A percentile compares a stretch with the other conserved stretches of the same genome.
Conservation (phyloP, 805 yeast species). For the Cyberlindnera americana region DNA sequence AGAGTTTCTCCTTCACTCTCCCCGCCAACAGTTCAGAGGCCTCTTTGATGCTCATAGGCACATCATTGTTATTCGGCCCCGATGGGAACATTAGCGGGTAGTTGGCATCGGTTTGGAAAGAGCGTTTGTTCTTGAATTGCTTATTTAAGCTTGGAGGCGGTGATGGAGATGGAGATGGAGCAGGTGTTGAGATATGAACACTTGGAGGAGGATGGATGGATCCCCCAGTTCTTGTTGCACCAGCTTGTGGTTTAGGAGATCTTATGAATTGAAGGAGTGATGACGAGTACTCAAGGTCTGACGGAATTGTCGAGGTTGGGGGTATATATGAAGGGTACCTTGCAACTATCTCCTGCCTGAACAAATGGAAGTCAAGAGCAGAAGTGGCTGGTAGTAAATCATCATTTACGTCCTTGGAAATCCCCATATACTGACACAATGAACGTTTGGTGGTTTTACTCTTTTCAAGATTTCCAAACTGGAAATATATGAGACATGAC, state of each 20-base stretch:
- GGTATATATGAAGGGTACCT: constrained; percentile 71
- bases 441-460: constrained; percentile 43
- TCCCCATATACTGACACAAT: constrained; percentile 39
- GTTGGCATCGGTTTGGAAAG: constrained; percentile 62
- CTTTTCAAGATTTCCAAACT: constrained; percentile 55
- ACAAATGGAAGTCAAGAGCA: constrained; percentile 81
- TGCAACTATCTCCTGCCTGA: constrained; percentile 66
- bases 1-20: constrained; percentile 61
- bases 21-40: constrained; percentile 66
- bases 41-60: constrained; percentile 75
- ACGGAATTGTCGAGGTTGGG: constrained; percentile 45
- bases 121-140: constrained; percentile 41
- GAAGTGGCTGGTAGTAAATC: constrained; percentile 49
- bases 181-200: constrained; percentile 80
- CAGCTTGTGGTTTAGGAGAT: constrained; percentile 44
- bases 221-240: background rate
- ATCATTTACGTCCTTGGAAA: constrained; percentile 24
- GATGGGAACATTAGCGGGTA: constrained; percentile 66
- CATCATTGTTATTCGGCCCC: constrained; percentile 29
- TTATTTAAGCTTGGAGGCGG: constrained; percentile 32
- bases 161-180: constrained; percentile 86
- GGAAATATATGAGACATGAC: constrained; percentile 51
- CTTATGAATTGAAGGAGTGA: constrained; percentile 60
- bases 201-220: constrained; percentile 48
- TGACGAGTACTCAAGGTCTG: constrained; percentile 43